Conservation (phyloP, 345 rosid species). For the Populus pruinosa region DNA sequence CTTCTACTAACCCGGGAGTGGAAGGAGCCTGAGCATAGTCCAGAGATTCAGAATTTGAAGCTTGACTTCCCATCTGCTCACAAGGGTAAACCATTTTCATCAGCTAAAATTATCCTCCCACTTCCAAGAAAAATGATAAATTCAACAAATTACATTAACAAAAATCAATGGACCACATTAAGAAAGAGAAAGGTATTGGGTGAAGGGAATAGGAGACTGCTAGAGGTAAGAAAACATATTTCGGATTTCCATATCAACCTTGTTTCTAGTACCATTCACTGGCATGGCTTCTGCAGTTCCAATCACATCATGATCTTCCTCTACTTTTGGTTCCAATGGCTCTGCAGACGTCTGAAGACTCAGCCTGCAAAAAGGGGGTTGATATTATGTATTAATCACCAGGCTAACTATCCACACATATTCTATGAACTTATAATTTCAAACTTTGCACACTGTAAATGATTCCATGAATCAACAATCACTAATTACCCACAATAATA, state of each 20-base stretch:
- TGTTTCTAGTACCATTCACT: conserved; percentile 44
- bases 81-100: conserved; percentile 17
- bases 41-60: conserved; percentile 40
- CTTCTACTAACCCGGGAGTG: conserved; percentile 85
- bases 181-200: neutral
- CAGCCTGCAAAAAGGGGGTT: conserved; percentile 39
- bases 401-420: neutral
- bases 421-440: neutral
- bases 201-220: neutral
- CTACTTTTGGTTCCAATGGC: conserved; percentile 31
- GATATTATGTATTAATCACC: neutral
- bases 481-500: neutral
- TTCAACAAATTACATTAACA: conserved; percentile 1
- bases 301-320: conserved; percentile 20
- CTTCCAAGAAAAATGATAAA: neutral
- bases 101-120: neutral
- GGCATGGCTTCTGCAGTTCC: conserved; percentile 41
- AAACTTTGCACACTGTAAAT: neutral
- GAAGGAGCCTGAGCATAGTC: conserved; percentile 89
- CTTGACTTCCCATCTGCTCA: conserved; percentile 48
- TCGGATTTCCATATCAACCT: conserved; percentile 39
- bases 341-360: conserved; percentile 44
- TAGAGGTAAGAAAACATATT: conserved; percentile 1
- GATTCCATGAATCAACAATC: neutral
- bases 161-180: neutral